Conservation (phyloP, 2,329 filamentous ascomycete genomes). For the Chalara sp. region DNA sequence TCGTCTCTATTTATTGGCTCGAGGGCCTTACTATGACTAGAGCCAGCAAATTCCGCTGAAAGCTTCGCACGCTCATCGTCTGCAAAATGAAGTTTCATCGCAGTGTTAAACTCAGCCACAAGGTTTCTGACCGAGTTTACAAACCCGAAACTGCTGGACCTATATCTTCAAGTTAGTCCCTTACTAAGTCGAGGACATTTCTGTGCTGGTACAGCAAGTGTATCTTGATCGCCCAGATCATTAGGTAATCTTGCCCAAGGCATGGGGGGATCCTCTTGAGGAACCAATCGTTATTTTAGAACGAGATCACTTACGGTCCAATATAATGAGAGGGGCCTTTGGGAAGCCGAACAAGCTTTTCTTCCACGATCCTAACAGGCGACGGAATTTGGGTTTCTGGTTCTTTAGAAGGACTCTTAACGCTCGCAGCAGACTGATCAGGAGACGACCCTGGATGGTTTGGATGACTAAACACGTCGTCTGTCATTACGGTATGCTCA, state of each 20-base stretch:
- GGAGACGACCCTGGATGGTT: conserved; percentile 12
- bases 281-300: too few relatives aligned
- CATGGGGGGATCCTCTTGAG: too few relatives aligned
- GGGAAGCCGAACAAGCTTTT: conserved; percentile 22
- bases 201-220: too few relatives aligned
- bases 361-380: conserved; percentile 10
- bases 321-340: conserved; percentile 25
- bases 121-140: conserved; percentile 23
- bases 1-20: conserved; percentile 23
- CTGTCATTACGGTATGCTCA: conserved; percentile 14
- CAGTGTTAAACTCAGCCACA: conserved; percentile 23
- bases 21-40: conserved; percentile 24
- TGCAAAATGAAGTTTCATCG: conserved; percentile 13
- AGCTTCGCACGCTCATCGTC: conserved; percentile 20
- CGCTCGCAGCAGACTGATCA: conserved; percentile 9
- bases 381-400: background rate
- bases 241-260: too few relatives aligned
- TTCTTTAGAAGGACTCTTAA: conserved; percentile 8
- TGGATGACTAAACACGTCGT: conserved; percentile 20
- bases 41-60: conserved; percentile 20
- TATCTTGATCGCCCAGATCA: too few relatives aligned
- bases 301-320: conserved; percentile 9
- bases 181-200: too few relatives aligned
- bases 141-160: conserved; percentile 25
- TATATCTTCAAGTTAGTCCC: too few relatives aligned